A percentile compares a stretch with the other conserved stretches of the same genome.
These are phyloP conservation scores for Miscanthus lutarioriparius DNA, from an alignment of 176 grass and related monocot genomes.

Conservation along the genomic window DNA sequence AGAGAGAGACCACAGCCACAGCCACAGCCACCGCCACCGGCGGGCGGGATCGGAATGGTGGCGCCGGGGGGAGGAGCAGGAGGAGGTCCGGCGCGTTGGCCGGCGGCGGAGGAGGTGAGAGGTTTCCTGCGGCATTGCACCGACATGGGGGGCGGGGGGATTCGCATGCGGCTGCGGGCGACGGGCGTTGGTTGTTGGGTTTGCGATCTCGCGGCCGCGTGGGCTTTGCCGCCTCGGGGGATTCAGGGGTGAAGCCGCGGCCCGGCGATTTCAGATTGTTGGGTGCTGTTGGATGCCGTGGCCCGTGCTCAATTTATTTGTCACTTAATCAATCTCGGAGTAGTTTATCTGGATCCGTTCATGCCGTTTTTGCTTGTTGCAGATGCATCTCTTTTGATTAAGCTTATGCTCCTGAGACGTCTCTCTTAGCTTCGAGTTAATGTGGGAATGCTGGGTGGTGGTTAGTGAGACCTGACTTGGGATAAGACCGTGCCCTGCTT, in stretches of 20 bases:
- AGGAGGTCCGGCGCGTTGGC: constrained; percentile 37
- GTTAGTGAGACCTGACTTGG: background rate
- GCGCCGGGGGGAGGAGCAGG: constrained; percentile 23
- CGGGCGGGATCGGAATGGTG: constrained; percentile 27
- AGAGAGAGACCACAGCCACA: background rate
- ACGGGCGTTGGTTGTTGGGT: background rate
- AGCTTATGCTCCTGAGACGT: background rate
- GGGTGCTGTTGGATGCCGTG: too few species aligned
- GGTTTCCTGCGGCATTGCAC: constrained; percentile 22
- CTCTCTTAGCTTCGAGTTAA: background rate
- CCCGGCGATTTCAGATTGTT: background rate
- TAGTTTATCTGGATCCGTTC: background rate
- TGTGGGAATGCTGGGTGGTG: background rate
- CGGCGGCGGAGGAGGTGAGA: constrained; percentile 55
- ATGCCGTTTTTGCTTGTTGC: background rate
- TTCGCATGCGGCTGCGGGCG: background rate
- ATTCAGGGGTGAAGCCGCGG: background rate
- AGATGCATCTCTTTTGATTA: background rate
- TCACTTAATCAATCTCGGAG: background rate
- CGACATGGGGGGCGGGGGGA: background rate
- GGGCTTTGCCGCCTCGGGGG: background rate
- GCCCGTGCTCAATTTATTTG: background rate
- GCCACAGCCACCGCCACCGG: too few species aligned
- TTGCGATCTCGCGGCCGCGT: background rate
- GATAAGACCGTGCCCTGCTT: constrained; percentile 2